These are phyloP conservation scores for Sporothrix brunneoviolacea DNA, from an alignment of 2,329 filamentous ascomycete species.

Conservation along the genomic window DNA sequence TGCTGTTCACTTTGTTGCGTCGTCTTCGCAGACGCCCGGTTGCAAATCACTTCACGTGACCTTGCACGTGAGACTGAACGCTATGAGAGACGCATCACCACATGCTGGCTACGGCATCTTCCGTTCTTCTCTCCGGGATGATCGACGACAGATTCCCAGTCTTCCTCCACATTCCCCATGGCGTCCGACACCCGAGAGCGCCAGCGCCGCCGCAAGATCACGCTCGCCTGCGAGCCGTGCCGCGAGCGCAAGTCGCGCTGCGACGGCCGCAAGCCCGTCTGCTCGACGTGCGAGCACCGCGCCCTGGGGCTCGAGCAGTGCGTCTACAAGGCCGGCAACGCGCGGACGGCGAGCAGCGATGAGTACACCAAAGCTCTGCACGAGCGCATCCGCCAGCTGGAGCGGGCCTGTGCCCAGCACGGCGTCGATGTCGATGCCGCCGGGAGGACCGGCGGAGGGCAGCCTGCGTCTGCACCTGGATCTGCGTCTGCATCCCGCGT, in stretches of 20 bases:
- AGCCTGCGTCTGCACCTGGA: neutral
- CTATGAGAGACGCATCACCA: too few species aligned
- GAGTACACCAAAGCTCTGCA: conserved; percentile 16
- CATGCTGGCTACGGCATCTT: too few species aligned
- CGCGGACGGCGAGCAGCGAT: conserved; percentile 13
- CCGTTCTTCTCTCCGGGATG: too few species aligned
- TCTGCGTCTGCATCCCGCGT: neutral
- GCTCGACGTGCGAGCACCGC: conserved; percentile 33
- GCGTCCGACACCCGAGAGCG: conserved; percentile 11
- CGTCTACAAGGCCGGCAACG: conserved; percentile 12
- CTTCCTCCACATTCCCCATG: too few species aligned
- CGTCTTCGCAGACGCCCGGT: too few species aligned
- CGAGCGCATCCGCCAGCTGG: conserved; percentile 14
- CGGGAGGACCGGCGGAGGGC: neutral
- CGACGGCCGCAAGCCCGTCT: conserved; percentile 38
- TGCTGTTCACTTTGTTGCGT: too few species aligned
- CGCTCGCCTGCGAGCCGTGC: conserved; percentile 36
- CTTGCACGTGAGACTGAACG: neutral
- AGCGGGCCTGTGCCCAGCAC: conserved; percentile 10
- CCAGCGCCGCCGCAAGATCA: conserved; percentile 21
- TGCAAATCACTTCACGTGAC: too few species aligned
- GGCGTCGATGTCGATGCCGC: conserved; percentile 9
- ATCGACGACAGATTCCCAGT: too few species aligned
- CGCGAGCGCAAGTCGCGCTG: conserved; percentile 35
- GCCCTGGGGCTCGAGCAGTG: conserved; percentile 16